A percentile compares a stretch with the other conserved stretches of the same genome.
phyloP scores from a whole-genome alignment of 371 early-diverging fungal genomes.

The Phascolomyces articulosus region DNA sequence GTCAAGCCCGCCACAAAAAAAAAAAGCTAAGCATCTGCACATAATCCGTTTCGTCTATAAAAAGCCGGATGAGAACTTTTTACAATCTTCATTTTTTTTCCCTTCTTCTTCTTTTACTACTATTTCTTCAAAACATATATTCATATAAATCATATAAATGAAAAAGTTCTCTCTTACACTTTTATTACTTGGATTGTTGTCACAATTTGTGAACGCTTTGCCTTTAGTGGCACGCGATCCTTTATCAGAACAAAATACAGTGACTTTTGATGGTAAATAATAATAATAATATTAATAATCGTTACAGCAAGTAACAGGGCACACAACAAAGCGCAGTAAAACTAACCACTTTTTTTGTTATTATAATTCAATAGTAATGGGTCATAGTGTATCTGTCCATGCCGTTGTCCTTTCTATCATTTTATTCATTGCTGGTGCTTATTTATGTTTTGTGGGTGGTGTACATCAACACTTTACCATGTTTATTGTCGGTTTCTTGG shows the following conservation, averaged over 20 bases:
- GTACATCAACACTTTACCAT: constrained; percentile 61
- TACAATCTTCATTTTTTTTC: not conserved
- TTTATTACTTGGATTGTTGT: not conserved
- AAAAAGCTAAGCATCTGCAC: too few relatives aligned
- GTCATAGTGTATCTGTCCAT: constrained; percentile 47
- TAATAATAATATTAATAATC: not conserved
- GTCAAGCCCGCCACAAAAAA: not conserved
- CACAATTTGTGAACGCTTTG: constrained; percentile 8
- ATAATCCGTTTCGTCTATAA: too few relatives aligned
- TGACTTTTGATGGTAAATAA: constrained; percentile 14
- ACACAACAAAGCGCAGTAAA: too few relatives aligned
- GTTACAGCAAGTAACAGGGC: too few relatives aligned
- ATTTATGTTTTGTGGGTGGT: constrained; percentile 51
- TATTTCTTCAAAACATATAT: not conserved
- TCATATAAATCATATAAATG: not conserved
- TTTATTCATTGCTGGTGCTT: constrained; percentile 51
- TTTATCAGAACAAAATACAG: constrained; percentile 14
- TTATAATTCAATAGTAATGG: constrained; percentile 37
- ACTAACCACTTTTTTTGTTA: not conserved
- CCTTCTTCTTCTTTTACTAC: not conserved
- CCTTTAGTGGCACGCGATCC: constrained; percentile 21
- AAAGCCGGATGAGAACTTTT: too few relatives aligned
- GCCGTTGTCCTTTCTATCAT: constrained; percentile 56
- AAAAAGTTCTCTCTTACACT: constrained; percentile 1
- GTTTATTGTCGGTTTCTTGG: constrained; percentile 63